Evolutionary conservation across 2,329 filamentous ascomycete species (phyloP).

Genomic region (Fusarium paranaense): DNA sequence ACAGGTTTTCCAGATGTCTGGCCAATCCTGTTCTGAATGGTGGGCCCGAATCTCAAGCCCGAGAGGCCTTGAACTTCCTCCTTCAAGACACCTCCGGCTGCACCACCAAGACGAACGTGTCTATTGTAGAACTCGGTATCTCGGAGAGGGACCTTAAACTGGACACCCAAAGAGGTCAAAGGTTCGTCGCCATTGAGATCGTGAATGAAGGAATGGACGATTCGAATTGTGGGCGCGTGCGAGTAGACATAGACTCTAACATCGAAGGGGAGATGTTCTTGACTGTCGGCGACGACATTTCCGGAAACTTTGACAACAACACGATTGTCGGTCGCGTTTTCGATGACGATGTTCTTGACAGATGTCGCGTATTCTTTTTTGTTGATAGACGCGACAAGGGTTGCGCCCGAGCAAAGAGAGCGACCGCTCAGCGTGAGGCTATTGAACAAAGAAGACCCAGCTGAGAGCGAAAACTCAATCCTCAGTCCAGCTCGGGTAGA

Average conservation of each 20-base stretch:
- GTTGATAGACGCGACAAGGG: conserved; percentile 28
- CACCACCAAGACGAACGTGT: conserved; percentile 67
- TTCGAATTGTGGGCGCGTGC: conserved; percentile 63
- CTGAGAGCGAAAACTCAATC: conserved; percentile 2
- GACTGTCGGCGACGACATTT: background rate
- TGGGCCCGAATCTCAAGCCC: conserved; percentile 66
- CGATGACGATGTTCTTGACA: background rate
- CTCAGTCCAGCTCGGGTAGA: conserved; percentile 9
- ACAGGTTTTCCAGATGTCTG: conserved; percentile 61
- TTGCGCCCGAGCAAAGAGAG: conserved; percentile 15
- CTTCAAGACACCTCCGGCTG: conserved; percentile 63
- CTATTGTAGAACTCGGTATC: conserved; percentile 66
- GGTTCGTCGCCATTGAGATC: conserved; percentile 61
- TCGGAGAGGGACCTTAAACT: conserved; percentile 65
- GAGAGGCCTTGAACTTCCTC: conserved; percentile 71
- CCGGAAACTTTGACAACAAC: conserved; percentile 31
- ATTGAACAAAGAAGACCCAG: conserved; percentile 10
- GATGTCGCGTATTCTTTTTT: conserved; percentile 19
- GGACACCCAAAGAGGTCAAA: conserved; percentile 65
- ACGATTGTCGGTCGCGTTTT: conserved; percentile 21
- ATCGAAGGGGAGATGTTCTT: conserved; percentile 29
- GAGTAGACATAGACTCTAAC: conserved; percentile 65
- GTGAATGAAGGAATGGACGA: conserved; percentile 66
- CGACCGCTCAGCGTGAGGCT: conserved; percentile 1
- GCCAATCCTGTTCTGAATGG: conserved; percentile 58